Evolutionary conservation across 805 yeast species (phyloP).

Genomic region (Ogataea wickerhamii): DNA sequence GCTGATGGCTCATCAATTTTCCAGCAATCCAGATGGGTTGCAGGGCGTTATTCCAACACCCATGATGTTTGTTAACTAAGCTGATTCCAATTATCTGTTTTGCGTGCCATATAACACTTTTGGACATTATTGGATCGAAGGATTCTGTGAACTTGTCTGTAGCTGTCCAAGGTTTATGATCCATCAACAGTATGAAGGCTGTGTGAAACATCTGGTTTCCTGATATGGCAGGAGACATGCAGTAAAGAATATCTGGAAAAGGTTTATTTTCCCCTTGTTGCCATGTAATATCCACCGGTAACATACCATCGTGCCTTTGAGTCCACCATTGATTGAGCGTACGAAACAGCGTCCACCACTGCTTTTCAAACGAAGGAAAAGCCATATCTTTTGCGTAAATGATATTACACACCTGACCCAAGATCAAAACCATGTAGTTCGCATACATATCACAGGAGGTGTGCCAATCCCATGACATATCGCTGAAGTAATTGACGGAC

Average conservation of each 20-base stretch:
- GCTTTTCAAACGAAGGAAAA: slow-evolving; percentile 25
- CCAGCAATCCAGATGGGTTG: slow-evolving; percentile 24
- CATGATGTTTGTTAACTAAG: slow-evolving; percentile 24
- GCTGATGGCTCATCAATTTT: slow-evolving; percentile 14
- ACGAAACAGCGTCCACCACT: slow-evolving; percentile 36
- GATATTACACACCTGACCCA: slow-evolving; percentile 34
- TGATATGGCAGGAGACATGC: slow-evolving; percentile 38
- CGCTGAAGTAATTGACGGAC: slow-evolving; percentile 20
- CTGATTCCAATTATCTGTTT: slow-evolving; percentile 33
- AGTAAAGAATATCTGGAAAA: slow-evolving; percentile 35
- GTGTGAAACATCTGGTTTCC: slow-evolving; percentile 37
- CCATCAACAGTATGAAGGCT: slow-evolving; percentile 35
- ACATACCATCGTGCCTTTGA: slow-evolving; percentile 30
- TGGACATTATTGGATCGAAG: slow-evolving; percentile 1
- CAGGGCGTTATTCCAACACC: slow-evolving; percentile 18
- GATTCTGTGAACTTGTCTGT: slow-evolving; percentile 2
- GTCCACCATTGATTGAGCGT: slow-evolving; percentile 34
- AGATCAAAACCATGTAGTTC: slow-evolving; percentile 36
- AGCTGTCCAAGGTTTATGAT: slow-evolving; percentile 33
- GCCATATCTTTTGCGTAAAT: slow-evolving; percentile 16
- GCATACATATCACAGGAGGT: slow-evolving; percentile 29
- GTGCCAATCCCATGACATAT: slow-evolving; percentile 11
- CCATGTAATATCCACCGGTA: slow-evolving; percentile 19
- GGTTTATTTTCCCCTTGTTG: slow-evolving; percentile 24
- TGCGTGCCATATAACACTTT: slow-evolving; percentile 30